Evolutionary conservation across 2,329 filamentous ascomycete genomes (phyloP), one percentile per base, ranked within the genome.

Genomic region (Colletotrichum orbiculare): DNA sequence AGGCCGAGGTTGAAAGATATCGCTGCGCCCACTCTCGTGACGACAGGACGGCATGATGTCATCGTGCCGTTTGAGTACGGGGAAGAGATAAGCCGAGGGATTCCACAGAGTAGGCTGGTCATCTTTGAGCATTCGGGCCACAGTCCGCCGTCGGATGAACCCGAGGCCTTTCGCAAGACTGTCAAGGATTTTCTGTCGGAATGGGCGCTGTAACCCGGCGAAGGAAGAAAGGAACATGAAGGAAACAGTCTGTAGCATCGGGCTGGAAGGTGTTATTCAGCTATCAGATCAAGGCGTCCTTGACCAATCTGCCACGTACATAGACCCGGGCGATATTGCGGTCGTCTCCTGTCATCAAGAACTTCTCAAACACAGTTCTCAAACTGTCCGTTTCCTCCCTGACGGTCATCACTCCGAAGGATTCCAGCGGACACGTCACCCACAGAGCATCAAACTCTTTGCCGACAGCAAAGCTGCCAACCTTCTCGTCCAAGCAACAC

Each of bases 341-440:
- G 70, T 90, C 88, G 71, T 90, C 87, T 0, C 86, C 87, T 2
- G 87, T 89, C 85, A 89, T 89, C 37, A 90, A 69, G 64, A 88
- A 90, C 76, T 89, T 90, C 60, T 89, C 86, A 64, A 89, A 85
- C 15, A 87, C 75, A 0, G 76, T 82, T 52, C 73, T 71, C 0
- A 76, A 45, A 0, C 74, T 75, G 54, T 89, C 87, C 0, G 74
- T 76, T 0, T 84, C 81, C 66, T 88, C 83, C 1, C 85, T 70
- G 10, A 84, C 82, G 0, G 86, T 81, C 78, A 86, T 87, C 2
- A 84, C 74, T 0, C 83, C 82, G 13, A 53, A 57, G 2, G 69
- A 63, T 2, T 66, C 60, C 17, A 70, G 69, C 12, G 82, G 79
- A 49, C 82, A 53, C 4, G 33, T 77, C 2, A 89, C 74, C 64